Evolutionary conservation across 768 basidiomycete species (phyloP).

Genomic region (Termitomyces sp.): DNA sequence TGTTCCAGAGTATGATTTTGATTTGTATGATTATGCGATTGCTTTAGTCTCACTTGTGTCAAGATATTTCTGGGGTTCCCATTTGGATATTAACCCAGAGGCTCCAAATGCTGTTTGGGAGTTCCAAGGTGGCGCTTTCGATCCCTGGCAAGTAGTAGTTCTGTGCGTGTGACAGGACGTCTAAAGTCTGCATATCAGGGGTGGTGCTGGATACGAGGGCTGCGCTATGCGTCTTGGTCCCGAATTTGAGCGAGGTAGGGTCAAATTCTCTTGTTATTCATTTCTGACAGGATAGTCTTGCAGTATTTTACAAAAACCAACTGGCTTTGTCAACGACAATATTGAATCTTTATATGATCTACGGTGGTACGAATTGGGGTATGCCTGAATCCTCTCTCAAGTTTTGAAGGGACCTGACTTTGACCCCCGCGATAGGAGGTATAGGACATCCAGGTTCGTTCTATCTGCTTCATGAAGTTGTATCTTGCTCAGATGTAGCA

Average conservation of each 20-base stretch:
- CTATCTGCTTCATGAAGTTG: background rate
- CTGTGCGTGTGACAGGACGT: background rate
- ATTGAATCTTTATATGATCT: constrained; percentile 47
- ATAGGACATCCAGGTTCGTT: constrained; percentile 30
- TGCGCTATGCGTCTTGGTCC: constrained; percentile 32
- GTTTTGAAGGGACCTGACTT: background rate
- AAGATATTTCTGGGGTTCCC: constrained; percentile 35
- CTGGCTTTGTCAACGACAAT: constrained; percentile 42
- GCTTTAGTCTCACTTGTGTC: background rate
- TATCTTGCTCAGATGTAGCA: constrained; percentile 4
- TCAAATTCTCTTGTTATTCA: background rate
- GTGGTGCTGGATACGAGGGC: constrained; percentile 27
- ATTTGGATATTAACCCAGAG: constrained; percentile 29
- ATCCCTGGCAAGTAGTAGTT: constrained; percentile 32
- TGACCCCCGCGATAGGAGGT: constrained; percentile 16
- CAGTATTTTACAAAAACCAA: constrained; percentile 45
- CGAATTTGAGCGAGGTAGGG: constrained; percentile 40
- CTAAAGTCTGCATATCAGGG: constrained; percentile 23
- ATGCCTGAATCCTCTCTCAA: background rate
- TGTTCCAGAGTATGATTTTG: constrained; percentile 30
- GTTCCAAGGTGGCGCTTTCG: constrained; percentile 48
- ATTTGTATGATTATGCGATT: background rate
- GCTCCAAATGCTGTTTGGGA: constrained; percentile 37
- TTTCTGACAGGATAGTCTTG: background rate
- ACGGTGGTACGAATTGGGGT: constrained; percentile 49